Percentiles rank a stretch among this genome's conserved stretches.
Conservation (phyloP, 208 protist species). For the Kentomonas sorsogonicus region DNA sequence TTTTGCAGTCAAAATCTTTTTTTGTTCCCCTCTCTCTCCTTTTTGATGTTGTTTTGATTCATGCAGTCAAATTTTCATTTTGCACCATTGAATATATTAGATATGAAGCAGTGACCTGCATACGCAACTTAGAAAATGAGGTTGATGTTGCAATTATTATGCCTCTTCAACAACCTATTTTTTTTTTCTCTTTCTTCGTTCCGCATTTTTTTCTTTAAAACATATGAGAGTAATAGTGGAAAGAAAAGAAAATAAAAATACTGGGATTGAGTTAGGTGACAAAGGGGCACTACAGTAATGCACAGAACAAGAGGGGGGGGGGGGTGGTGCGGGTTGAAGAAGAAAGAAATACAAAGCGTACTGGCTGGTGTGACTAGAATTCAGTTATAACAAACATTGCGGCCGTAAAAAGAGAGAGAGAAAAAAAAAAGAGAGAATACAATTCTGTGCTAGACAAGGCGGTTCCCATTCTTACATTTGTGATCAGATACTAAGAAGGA, state of each 20-base stretch:
- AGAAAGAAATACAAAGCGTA: slow-evolving; percentile 5
- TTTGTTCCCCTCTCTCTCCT: not conserved
- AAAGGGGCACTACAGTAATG: not conserved
- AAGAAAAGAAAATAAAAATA: not conserved
- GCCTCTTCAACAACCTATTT: not conserved
- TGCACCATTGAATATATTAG: not conserved
- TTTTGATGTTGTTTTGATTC: not conserved
- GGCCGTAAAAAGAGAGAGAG: not conserved
- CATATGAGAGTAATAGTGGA: too few relatives aligned
- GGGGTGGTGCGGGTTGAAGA: not conserved
- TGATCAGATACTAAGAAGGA: too few relatives aligned
- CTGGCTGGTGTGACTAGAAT: not conserved
- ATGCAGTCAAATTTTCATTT: too few relatives aligned
- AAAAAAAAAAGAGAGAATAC: not conserved
- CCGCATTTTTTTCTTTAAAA: too few relatives aligned
- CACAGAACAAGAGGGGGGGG: not conserved
- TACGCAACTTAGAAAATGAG: not conserved
- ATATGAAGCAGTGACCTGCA: not conserved
- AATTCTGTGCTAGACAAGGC: slow-evolving; percentile 1
- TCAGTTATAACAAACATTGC: not conserved
- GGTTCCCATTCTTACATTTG: too few relatives aligned
- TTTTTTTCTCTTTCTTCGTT: too few relatives aligned
- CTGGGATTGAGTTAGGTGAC: not conserved
- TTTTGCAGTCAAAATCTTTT: not conserved
- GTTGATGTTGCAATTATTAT: not conserved